These are phyloP conservation scores for Microcera coccophila DNA, from an alignment of 2,329 filamentous ascomycete species.

Conservation along the genomic window DNA sequence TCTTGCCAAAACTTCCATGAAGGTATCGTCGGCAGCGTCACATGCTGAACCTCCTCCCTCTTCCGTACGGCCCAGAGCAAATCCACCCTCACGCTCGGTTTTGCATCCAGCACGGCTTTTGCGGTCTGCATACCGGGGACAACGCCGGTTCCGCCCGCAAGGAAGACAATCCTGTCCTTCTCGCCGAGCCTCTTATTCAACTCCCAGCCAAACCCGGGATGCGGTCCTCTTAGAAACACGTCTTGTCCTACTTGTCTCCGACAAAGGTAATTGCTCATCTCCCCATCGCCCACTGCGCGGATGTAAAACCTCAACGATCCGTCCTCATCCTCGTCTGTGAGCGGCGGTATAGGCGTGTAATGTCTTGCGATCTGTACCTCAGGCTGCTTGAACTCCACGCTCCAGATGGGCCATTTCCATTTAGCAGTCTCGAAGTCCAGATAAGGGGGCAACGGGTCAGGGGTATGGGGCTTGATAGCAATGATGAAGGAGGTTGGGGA, in stretches of 20 bases:
- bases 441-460: constrained; percentile 27
- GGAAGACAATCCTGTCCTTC: constrained; percentile 61
- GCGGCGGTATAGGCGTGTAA: constrained; percentile 80
- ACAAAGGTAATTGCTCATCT: constrained; percentile 80
- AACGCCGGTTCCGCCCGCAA: constrained; percentile 90
- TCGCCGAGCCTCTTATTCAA: constrained; percentile 33
- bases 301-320: constrained; percentile 68
- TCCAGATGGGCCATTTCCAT: constrained; percentile 65
- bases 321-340: constrained; percentile 27
- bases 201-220: constrained; percentile 64
- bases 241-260: constrained; percentile 57
- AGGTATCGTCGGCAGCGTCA: constrained; percentile 10
- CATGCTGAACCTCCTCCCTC: constrained; percentile 48
- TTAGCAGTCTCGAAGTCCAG: constrained; percentile 19
- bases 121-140: constrained; percentile 83
- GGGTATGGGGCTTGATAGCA: constrained; percentile 49
- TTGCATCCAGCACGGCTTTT: constrained; percentile 51
- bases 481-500: constrained; percentile 68
- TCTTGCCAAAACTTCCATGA: constrained; percentile 26
- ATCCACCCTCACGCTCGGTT: constrained; percentile 44
- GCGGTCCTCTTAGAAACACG: constrained; percentile 76
- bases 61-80: constrained; percentile 78
- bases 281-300: constrained; percentile 71
- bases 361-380: constrained; percentile 86
- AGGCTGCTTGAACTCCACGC: constrained; percentile 90